Evolutionary conservation across 176 grass and related monocot species (phyloP), one percentile per base, ranked within the genome.

Genomic region (Oryza rufipogon): DNA sequence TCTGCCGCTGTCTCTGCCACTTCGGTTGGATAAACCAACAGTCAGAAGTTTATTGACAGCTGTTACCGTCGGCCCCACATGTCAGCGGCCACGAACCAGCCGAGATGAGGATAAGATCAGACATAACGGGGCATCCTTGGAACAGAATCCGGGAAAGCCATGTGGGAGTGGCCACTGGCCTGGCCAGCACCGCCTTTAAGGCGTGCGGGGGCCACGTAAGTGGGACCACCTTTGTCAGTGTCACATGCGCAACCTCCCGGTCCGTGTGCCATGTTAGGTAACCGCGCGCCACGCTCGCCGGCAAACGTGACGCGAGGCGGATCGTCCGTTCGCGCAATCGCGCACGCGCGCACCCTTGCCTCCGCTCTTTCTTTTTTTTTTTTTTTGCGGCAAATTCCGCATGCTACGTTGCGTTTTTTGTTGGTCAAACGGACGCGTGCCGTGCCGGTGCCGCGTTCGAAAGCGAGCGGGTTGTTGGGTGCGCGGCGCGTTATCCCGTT

Each of bases 41-140:
- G 3, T 63, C 9, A 63, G 9, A 63, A 23, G 7, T 63, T 63
- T 63, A 32, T 23, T 23, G 20, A 63, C 58, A 63, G 58, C n/a
- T 63, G n/a, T 63, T 63, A 63, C 56, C 11, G 3, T 63, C 58
- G 58, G 58, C 7, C 54, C 58, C n/a, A 63, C 58, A 63, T 1
- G 58, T 63, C 58, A 63, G 58, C 1, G n/a, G 7, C 2, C 19
- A 58, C 58, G 7, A 25, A 28, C 42, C 16, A 34, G 17, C 34
- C 13, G 20, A 47, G 28, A 16, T n/a, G 41, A 77, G 56, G 88
- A 89, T 89, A 89, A 85, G 88, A 85, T 70, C 87, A 19, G 39
- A 61, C 7, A 44, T 10, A 44, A 0, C 42, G 42, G 42, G 2
- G 4, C 83, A 34, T 4, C 47, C 9, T 17, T 13, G 54, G 78